phyloP scores from a whole-genome alignment of 1,139 yeast species.

The Diutina pseudorugosa region DNA sequence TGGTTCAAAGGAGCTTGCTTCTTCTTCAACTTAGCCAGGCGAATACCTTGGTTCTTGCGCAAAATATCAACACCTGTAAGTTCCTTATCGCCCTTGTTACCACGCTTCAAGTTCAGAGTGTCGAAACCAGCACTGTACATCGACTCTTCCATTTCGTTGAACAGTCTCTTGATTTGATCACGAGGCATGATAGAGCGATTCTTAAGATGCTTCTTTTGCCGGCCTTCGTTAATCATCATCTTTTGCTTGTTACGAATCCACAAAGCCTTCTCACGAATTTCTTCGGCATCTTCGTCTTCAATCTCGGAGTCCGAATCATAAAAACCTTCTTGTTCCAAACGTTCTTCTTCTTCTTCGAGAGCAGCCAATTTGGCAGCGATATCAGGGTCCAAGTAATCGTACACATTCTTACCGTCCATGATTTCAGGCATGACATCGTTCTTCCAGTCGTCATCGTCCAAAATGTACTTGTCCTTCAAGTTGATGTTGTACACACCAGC shows the following conservation, averaged over 20 bases:
- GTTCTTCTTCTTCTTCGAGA: slow-evolving; percentile 93
- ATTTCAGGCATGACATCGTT: slow-evolving; percentile 95
- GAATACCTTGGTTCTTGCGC: slow-evolving; percentile 38
- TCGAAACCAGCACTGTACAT: slow-evolving; percentile 88
- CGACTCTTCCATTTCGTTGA: slow-evolving; percentile 74
- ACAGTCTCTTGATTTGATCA: slow-evolving; percentile 68
- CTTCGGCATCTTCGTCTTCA: slow-evolving; percentile 43
- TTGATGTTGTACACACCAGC: slow-evolving; percentile 96
- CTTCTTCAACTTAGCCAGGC: slow-evolving; percentile 30
- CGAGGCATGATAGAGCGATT: slow-evolving; percentile 91
- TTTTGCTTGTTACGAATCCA: slow-evolving; percentile 96
- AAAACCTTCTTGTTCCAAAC: slow-evolving; percentile 87
- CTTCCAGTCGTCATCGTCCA: slow-evolving; percentile 97
- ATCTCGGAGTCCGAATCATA: slow-evolving; percentile 81
- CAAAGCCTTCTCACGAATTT: slow-evolving; percentile 67
- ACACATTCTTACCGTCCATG: slow-evolving; percentile 90
- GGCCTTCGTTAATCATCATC: slow-evolving; percentile 80
- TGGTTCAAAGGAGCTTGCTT: slow-evolving; percentile 44
- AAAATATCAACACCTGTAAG: slow-evolving; percentile 69
- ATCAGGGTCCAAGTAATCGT: slow-evolving; percentile 94
- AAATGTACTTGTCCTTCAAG: slow-evolving; percentile 78
- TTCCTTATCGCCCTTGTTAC: slow-evolving; percentile 30
- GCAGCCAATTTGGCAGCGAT: slow-evolving; percentile 88
- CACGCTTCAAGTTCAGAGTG: slow-evolving; percentile 37
- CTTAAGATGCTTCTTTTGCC: slow-evolving; percentile 78